A percentile compares a stretch with the other conserved stretches of the same genome.
Conservation (phyloP, 1,284 basidiomycete species). For the Leccinum pallidistipes region DNA sequence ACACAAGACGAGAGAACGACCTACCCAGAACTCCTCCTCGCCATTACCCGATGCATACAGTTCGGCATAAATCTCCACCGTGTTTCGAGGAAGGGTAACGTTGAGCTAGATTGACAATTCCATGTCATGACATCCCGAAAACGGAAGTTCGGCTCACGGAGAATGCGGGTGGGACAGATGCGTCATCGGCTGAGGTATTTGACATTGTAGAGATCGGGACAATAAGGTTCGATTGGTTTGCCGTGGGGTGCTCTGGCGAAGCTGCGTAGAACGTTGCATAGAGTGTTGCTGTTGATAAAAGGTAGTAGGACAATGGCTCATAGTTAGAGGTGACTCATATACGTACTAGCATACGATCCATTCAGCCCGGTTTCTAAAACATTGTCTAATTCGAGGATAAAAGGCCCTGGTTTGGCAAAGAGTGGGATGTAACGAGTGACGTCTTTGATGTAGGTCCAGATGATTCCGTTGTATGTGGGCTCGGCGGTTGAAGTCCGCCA, state of each 20-base stretch:
- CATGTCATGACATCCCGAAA: background rate
- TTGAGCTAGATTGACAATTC: slow-evolving; percentile 48
- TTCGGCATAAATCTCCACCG: slow-evolving; percentile 69
- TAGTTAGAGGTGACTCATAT: slow-evolving; percentile 3
- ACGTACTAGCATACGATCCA: slow-evolving; percentile 68
- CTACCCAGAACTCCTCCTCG: slow-evolving; percentile 77
- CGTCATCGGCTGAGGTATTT: slow-evolving; percentile 63
- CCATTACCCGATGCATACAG: slow-evolving; percentile 72
- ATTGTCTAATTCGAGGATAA: slow-evolving; percentile 75
- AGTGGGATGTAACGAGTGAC: slow-evolving; percentile 71
- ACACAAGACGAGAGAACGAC: slow-evolving; percentile 14
- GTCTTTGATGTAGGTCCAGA: slow-evolving; percentile 79
- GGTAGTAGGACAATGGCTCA: background rate
- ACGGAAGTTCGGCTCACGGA: slow-evolving; percentile 47
- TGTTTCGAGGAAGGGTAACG: slow-evolving; percentile 66
- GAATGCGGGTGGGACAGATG: slow-evolving; percentile 71
- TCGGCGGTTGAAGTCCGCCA: slow-evolving; percentile 83
- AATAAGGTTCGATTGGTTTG: slow-evolving; percentile 60
- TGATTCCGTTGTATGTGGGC: slow-evolving; percentile 67
- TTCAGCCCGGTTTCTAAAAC: slow-evolving; percentile 54
- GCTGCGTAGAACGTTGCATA: slow-evolving; percentile 71
- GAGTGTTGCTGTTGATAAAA: slow-evolving; percentile 50
- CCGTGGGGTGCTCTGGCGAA: slow-evolving; percentile 52
- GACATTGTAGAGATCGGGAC: slow-evolving; percentile 66
- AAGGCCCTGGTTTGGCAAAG: slow-evolving; percentile 62